A percentile compares a stretch with the other conserved stretches of the same genome.
phyloP scores from a whole-genome alignment of 768 basidiomycete species.

The Suillus subaureus region DNA sequence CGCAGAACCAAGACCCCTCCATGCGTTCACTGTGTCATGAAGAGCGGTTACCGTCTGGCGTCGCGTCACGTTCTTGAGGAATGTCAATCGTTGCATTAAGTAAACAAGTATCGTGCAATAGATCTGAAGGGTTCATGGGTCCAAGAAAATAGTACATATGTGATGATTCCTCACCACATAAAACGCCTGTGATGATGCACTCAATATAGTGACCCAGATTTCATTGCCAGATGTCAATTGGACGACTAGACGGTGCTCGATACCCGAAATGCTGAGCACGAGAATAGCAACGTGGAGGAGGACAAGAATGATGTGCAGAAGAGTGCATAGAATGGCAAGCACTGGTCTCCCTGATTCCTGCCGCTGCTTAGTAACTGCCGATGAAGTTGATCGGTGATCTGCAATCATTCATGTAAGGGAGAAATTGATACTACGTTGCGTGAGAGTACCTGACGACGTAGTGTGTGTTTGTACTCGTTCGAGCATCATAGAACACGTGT shows the following conservation, averaged over 20 bases:
- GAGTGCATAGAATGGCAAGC: background rate
- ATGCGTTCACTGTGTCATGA: slow-evolving; percentile 23
- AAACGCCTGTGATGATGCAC: slow-evolving; percentile 8
- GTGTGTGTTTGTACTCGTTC: background rate
- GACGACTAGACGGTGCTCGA: slow-evolving; percentile 9
- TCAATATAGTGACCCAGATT: slow-evolving; percentile 2
- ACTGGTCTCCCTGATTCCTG: background rate
- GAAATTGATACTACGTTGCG: background rate
- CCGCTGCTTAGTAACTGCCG: too few species aligned
- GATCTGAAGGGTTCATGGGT: slow-evolving; percentile 11
- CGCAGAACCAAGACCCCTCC: slow-evolving; percentile 27
- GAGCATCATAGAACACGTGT: background rate
- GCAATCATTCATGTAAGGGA: background rate
- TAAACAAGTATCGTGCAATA: slow-evolving; percentile 23
- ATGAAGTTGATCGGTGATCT: background rate
- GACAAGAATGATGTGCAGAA: slow-evolving; percentile 3
- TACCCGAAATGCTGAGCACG: background rate
- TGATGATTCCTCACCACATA: slow-evolving; percentile 5
- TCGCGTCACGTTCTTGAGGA: slow-evolving; percentile 3
- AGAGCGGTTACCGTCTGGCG: slow-evolving; percentile 19
- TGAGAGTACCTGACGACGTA: background rate
- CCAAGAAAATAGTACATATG: slow-evolving; percentile 1
- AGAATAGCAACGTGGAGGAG: slow-evolving; percentile 7
- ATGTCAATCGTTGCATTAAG: slow-evolving; percentile 21
- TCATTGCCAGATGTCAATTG: slow-evolving; percentile 1